Conservation (phyloP, 257 asterid species). For the Parsonsia alboflavescens region DNA sequence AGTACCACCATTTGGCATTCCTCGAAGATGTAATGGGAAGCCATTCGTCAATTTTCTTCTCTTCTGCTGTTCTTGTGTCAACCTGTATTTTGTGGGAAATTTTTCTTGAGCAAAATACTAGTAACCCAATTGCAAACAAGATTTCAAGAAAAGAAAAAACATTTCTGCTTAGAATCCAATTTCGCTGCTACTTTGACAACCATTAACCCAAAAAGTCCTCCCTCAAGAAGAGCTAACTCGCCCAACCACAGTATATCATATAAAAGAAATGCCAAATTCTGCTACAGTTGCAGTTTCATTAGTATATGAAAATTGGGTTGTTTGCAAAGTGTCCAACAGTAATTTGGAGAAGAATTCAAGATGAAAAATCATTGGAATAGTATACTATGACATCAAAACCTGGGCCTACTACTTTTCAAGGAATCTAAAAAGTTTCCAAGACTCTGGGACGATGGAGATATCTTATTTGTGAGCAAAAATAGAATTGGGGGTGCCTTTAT, state of each 20-base stretch:
- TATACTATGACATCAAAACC: too few relatives aligned
- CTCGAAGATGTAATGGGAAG: slow-evolving; percentile 49
- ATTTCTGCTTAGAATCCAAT: not conserved
- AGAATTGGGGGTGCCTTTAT: not conserved
- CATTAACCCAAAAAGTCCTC: not conserved
- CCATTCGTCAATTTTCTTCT: slow-evolving; percentile 39
- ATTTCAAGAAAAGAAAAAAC: not conserved
- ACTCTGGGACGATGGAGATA: not conserved
- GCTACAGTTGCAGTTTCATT: not conserved
- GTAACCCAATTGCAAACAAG: not conserved
- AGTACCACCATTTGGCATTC: slow-evolving; percentile 44
- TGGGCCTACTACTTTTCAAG: not conserved
- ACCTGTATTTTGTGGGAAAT: slow-evolving; percentile 16
- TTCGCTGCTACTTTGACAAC: not conserved
- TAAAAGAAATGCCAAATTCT: not conserved
- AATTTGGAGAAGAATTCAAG: too few relatives aligned
- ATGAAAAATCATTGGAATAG: too few relatives aligned
- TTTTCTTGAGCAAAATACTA: not conserved
- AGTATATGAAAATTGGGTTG: too few relatives aligned
- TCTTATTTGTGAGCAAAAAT: not conserved
- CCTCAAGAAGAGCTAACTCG: too few relatives aligned
- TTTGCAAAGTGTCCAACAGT: too few relatives aligned
- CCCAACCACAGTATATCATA: too few relatives aligned
- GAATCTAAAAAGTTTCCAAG: not conserved
- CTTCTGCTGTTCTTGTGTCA: slow-evolving; percentile 21